Evolutionary conservation across 2,329 filamentous ascomycete species (phyloP).

Genomic region (Neurospora sp.): DNA sequence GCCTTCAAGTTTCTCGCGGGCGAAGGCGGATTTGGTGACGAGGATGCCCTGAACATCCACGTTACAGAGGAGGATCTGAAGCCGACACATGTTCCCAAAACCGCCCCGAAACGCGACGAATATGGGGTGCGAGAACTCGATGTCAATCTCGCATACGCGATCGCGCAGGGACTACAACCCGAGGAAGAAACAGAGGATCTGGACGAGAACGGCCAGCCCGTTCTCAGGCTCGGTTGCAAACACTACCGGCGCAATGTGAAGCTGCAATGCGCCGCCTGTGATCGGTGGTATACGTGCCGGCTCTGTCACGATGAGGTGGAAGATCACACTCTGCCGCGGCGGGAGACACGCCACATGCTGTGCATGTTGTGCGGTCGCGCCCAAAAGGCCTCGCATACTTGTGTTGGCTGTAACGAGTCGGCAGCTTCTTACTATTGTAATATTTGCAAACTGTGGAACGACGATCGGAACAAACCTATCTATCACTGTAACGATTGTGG

Average conservation of each 20-base stretch:
- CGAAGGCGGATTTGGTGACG: slow-evolving; percentile 29
- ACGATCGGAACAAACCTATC: slow-evolving; percentile 80
- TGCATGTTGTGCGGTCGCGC: slow-evolving; percentile 91
- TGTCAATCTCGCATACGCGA: neutral
- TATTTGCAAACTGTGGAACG: slow-evolving; percentile 95
- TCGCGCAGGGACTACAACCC: slow-evolving; percentile 18
- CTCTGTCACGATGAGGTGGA: slow-evolving; percentile 85
- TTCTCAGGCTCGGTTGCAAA: slow-evolving; percentile 59
- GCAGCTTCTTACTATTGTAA: slow-evolving; percentile 87
- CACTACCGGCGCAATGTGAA: slow-evolving; percentile 97
- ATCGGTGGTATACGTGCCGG: slow-evolving; percentile 88
- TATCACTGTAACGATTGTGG: slow-evolving; percentile 96
- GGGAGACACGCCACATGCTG: slow-evolving; percentile 87
- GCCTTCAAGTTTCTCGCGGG: slow-evolving; percentile 40
- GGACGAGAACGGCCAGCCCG: slow-evolving; percentile 24
- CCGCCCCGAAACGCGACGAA: slow-evolving; percentile 32
- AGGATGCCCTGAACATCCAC: slow-evolving; percentile 27
- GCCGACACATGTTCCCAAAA: slow-evolving; percentile 56
- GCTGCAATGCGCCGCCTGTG: slow-evolving; percentile 82
- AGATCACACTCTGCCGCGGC: slow-evolving; percentile 68
- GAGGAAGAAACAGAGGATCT: slow-evolving; percentile 27
- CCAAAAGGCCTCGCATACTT: slow-evolving; percentile 71
- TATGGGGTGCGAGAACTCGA: slow-evolving; percentile 21
- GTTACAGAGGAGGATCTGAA: slow-evolving; percentile 48
- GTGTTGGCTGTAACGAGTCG: slow-evolving; percentile 63